Conservation (phyloP, 139 green algal species). For the Spirogloea muscicola region DNA sequence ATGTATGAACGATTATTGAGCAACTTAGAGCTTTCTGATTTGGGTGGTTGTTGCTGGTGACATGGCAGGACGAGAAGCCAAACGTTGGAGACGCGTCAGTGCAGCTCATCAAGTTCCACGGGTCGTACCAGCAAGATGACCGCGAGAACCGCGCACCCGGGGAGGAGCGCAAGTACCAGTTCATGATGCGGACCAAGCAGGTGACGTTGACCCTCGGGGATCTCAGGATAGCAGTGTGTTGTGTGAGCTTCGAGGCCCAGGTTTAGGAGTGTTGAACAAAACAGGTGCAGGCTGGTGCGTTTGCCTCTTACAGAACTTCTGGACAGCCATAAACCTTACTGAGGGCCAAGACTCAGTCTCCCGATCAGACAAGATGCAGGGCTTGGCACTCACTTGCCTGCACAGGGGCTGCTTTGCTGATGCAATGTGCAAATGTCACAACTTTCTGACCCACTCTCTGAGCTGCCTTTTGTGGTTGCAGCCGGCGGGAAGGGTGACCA, state of each 20-base stretch:
- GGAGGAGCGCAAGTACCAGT: slow-evolving; percentile 93
- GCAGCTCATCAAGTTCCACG: slow-evolving; percentile 99
- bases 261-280: not conserved
- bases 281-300: not conserved
- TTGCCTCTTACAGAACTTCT: not conserved
- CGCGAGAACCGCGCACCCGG: slow-evolving; percentile 89
- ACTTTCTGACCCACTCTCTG: not conserved
- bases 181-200: slow-evolving; percentile 97
- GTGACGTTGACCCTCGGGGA: not conserved
- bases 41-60: no score
- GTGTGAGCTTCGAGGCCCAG: not conserved
- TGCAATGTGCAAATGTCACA: not conserved
- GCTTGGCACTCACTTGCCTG: not conserved
- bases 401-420: not conserved
- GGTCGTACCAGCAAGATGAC: slow-evolving; percentile 94
- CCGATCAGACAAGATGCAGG: not conserved
- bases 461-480: slow-evolving; percentile 48
- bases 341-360: not conserved
- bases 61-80: not conserved
- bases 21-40: no score
- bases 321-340: not conserved
- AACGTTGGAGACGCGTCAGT: slow-evolving; percentile 41
- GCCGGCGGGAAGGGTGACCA: slow-evolving; percentile 80
- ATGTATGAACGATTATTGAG: no score
- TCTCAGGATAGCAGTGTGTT: not conserved